A percentile compares a stretch with the other conserved stretches of the same genome.
These are phyloP conservation scores for Petrea volubilis DNA, from an alignment of 257 asterid species.

Conservation along the genomic window DNA sequence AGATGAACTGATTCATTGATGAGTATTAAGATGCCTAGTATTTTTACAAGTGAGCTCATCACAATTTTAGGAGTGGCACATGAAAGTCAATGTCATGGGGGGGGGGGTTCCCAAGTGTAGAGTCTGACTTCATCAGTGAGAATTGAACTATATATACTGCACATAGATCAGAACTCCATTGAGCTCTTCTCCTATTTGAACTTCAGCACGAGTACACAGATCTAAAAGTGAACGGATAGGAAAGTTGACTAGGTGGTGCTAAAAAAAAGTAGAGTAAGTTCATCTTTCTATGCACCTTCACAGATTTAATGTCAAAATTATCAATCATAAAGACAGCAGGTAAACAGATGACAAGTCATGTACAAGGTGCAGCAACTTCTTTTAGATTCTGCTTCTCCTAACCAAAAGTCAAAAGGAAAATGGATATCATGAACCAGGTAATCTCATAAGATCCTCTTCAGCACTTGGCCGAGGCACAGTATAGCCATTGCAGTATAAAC, in stretches of 20 bases:
- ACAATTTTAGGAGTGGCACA: neutral
- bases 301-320: neutral
- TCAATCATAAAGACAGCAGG: neutral
- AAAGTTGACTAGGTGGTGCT: neutral
- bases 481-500: neutral
- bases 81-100: too few species aligned
- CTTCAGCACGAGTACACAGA: neutral
- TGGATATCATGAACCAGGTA: neutral
- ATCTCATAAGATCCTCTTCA: neutral
- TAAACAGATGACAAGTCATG: slow-evolving; percentile 7
- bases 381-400: neutral
- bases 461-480: neutral
- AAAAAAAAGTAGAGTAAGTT: neutral
- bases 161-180: neutral
- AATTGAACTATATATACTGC: neutral
- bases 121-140: neutral
- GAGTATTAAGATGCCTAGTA: too few species aligned
- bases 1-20: too few species aligned
- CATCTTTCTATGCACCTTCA: neutral
- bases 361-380: neutral
- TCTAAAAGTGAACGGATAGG: neutral
- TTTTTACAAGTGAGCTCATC: neutral
- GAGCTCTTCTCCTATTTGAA: neutral
- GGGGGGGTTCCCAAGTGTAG: neutral
- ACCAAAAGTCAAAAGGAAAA: neutral